Evolutionary conservation across 1,284 basidiomycete genomes (phyloP).

Genomic region (Filobasidium uniguttulatum): DNA sequence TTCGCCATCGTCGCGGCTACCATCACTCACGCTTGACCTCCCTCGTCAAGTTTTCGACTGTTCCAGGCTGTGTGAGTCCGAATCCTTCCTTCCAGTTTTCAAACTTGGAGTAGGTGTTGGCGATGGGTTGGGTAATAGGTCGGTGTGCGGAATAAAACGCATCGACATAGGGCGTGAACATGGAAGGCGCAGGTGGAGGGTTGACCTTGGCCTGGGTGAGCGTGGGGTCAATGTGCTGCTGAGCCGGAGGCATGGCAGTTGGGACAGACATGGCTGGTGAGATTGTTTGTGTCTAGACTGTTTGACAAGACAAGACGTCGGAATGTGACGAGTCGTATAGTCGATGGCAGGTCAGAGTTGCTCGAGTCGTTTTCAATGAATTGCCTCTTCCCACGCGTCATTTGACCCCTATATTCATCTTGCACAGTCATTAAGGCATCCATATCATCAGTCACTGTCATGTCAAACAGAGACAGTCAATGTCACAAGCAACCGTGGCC

Average conservation of each 20-base stretch:
- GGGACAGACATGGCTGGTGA: not conserved
- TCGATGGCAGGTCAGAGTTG: no score
- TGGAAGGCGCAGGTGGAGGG: slow-evolving; percentile 17
- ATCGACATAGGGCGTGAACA: slow-evolving; percentile 27
- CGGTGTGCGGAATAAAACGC: slow-evolving; percentile 27
- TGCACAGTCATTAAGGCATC: no score
- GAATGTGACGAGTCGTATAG: no score
- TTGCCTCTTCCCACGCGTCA: no score
- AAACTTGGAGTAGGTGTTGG: slow-evolving; percentile 55
- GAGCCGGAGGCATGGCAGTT: not conserved
- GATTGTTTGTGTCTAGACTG: not conserved
- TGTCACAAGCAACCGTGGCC: no score
- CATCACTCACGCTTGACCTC: slow-evolving; percentile 65
- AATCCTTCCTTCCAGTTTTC: slow-evolving; percentile 64
- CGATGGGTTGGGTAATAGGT: slow-evolving; percentile 42
- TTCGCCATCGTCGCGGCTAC: no score
- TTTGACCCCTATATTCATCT: no score
- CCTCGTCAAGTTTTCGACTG: slow-evolving; percentile 76
- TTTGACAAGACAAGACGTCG: not conserved
- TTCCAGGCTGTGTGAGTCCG: slow-evolving; percentile 73
- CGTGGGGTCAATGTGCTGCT: no score
- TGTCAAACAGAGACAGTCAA: no score
- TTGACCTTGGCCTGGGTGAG: not conserved
- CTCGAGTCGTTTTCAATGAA: no score
- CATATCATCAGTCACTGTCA: no score